Evolutionary conservation across 202 grass and related monocot genomes (phyloP).

Genomic region (Carex arenaria): DNA sequence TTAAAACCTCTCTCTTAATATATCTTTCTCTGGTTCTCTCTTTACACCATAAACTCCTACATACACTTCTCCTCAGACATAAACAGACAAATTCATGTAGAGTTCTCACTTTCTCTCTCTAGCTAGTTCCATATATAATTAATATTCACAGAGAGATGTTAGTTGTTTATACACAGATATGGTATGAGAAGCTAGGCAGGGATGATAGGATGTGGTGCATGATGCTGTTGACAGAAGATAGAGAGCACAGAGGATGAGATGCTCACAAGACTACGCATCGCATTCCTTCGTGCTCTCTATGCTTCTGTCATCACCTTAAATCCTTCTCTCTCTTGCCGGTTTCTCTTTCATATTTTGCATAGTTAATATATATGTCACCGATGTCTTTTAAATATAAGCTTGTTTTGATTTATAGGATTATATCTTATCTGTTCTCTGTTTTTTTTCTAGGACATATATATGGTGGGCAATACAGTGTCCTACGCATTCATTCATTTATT

Average conservation of each 20-base stretch:
- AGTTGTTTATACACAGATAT: background rate
- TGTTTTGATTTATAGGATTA: too few species aligned
- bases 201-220: background rate
- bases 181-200: background rate
- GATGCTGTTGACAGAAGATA: constrained; percentile 28
- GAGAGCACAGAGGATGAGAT: constrained; percentile 28
- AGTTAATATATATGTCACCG: background rate
- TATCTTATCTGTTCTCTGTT: too few species aligned
- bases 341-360: background rate
- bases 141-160: background rate
- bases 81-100: background rate
- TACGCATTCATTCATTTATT: background rate
- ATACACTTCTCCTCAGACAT: background rate
- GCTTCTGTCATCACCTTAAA: constrained; percentile 28
- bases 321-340: background rate
- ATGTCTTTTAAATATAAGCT: too few species aligned
- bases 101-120: background rate
- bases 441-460: background rate
- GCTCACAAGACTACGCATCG: background rate
- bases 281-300: constrained; percentile 25
- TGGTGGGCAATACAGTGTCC: background rate
- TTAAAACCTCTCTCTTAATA: background rate
- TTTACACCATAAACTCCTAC: background rate
- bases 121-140: too few species aligned
- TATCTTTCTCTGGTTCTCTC: background rate